Base-by-base conservation (phyloP, 2,329 filamentous ascomycete species). In the Hansfordia pulvinata region DNA sequence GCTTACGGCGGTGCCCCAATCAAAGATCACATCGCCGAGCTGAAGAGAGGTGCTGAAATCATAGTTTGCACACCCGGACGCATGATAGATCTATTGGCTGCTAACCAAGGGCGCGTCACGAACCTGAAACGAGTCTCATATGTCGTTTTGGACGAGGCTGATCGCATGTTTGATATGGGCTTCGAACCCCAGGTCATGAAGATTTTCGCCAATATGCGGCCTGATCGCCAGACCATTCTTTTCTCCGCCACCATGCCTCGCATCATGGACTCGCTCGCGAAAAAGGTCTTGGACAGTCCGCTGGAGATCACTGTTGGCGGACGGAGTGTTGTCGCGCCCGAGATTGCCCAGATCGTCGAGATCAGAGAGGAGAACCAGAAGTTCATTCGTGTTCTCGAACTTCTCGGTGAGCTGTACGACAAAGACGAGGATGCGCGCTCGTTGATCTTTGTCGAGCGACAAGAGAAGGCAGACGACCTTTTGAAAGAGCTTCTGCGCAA, bases 151-250 rank as follows among this genome's bases (percentile, higher is more conserved):
- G 90, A 98, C 47, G 90, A 98, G 56, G 90, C 90, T 25, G 90
- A 98, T 53, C 79, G 90, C 35, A 96, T 98, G 90, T 94, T 96
- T 48, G 90, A 98, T 50, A 96, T 98, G 90, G 90, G 90, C 10
- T 98, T 98, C 46, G 88, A 93, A 54, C 88, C 90, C 3, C 90
- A 98, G 51, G 86, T 98, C 28, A 90, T 90, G 73, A 94, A 93
- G 53, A 90, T 98, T 31, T 76, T 96, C 47, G 74, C 75, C 38
- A 93, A 90, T 43, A 80, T 93, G 49, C 77, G 90, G 25, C 86
- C 90, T 1, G 82, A 94, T 48, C 76, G 82, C 26, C 90, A 98
- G 49, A 93, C 85, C 1, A 85, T 96, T 27, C 65, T 96, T 14
- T 98, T 96, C 52, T 96, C 90, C 0, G 90, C 90, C 4, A 98